phyloP scores from a whole-genome alignment of 1,284 basidiomycete genomes.

The Rhodotorula glutinis region DNA sequence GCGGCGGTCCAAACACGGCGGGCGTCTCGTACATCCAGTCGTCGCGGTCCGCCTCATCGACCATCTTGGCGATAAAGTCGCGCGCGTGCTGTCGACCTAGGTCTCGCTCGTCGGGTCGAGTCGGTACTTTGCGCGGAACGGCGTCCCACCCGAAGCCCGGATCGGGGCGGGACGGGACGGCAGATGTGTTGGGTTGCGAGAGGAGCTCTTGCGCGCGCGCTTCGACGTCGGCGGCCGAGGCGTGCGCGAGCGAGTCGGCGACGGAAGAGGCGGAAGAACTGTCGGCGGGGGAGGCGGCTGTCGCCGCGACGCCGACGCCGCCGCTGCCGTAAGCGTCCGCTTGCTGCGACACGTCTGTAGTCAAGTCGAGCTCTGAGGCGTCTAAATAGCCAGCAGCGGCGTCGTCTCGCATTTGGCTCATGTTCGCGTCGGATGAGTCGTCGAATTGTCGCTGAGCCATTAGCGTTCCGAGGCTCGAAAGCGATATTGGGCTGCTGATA shows the following conservation, averaged over 20 bases:
- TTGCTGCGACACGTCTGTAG: too few relatives aligned
- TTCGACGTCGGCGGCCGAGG: slow-evolving; percentile 8
- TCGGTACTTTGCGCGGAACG: background rate
- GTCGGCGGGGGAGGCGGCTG: background rate
- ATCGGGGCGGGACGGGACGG: background rate
- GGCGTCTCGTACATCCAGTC: slow-evolving; percentile 29
- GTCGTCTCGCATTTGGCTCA: too few relatives aligned
- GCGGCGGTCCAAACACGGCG: slow-evolving; percentile 10
- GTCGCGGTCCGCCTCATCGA: slow-evolving; percentile 15
- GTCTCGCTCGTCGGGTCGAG: background rate
- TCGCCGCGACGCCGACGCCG: background rate
- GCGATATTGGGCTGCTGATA: too few relatives aligned
- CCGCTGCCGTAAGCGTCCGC: too few relatives aligned
- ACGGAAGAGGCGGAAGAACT: background rate
- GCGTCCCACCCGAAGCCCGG: background rate
- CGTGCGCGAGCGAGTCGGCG: slow-evolving; percentile 18
- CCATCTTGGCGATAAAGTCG: slow-evolving; percentile 13
- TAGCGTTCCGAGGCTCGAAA: too few relatives aligned
- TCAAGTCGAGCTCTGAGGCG: too few relatives aligned
- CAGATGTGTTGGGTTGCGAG: background rate
- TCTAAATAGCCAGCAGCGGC: too few relatives aligned
- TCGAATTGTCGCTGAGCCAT: too few relatives aligned
- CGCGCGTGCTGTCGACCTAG: slow-evolving; percentile 6
- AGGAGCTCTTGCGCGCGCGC: slow-evolving; percentile 20
- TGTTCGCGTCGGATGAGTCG: too few relatives aligned